Evolutionary conservation across 345 rosid species (phyloP).

Genomic region (Rhodamnia rubescens): DNA sequence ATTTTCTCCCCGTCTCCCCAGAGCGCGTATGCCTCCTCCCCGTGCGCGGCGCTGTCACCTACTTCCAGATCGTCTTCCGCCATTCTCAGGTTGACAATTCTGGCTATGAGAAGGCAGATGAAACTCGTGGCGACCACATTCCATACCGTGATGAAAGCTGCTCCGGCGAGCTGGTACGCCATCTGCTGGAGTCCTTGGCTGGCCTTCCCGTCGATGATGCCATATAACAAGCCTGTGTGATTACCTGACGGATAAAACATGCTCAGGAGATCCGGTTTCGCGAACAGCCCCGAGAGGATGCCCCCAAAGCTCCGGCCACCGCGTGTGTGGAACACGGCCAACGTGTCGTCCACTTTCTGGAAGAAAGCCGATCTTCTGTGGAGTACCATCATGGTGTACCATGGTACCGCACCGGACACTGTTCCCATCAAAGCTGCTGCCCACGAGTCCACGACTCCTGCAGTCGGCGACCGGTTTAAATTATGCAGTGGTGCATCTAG

Average conservation of each 20-base stretch:
- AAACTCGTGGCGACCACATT: slow-evolving; percentile 29
- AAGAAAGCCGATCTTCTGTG: slow-evolving; percentile 38
- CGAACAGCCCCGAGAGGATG: slow-evolving; percentile 32
- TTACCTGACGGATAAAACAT: slow-evolving; percentile 4
- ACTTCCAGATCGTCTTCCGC: slow-evolving; percentile 43
- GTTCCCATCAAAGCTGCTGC: slow-evolving; percentile 44
- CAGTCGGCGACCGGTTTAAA: not conserved
- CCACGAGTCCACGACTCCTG: slow-evolving; percentile 54
- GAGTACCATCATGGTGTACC: slow-evolving; percentile 64
- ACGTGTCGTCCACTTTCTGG: slow-evolving; percentile 53
- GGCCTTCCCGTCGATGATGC: slow-evolving; percentile 2
- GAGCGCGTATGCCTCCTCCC: slow-evolving; percentile 49
- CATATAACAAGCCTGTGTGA: slow-evolving; percentile 27
- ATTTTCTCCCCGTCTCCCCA: slow-evolving; percentile 41
- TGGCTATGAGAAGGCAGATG: slow-evolving; percentile 37
- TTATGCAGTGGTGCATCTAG: not conserved
- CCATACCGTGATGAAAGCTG: slow-evolving; percentile 33
- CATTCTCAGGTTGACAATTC: slow-evolving; percentile 40
- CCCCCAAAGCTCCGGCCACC: slow-evolving; percentile 45
- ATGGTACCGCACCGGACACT: slow-evolving; percentile 32
- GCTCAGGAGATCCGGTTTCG: slow-evolving; percentile 24
- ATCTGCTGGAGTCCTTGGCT: slow-evolving; percentile 20
- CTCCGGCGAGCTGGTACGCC: slow-evolving; percentile 24
- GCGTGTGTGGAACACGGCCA: slow-evolving; percentile 62
- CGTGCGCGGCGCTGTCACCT: slow-evolving; percentile 57